Evolutionary conservation across 768 basidiomycete genomes (phyloP), one percentile per base, ranked within the genome.

Genomic region (Rickenella mellea): DNA sequence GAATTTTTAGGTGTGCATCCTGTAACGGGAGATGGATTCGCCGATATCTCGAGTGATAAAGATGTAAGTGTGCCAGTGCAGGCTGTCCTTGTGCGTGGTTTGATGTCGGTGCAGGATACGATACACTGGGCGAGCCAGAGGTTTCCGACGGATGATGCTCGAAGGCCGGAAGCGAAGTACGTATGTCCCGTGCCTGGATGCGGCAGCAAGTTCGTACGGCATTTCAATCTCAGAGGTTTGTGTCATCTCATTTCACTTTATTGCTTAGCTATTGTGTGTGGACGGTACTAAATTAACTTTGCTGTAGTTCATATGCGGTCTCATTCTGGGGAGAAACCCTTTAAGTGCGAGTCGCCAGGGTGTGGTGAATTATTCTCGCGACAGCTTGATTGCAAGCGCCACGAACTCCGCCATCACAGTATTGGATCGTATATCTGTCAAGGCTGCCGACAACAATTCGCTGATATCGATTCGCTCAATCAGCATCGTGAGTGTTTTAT

Each of bases 311-410:
- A 97, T 56, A 71, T 96, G 52, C 84, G 93, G 30, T 90, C 87
- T 11, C 93, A 96, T 53, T 91, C 85, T 46, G 92, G 93, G 60
- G 90, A 94, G 62, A 83, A 90, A 48, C 92, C 92, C 24, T 97
- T 91, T 70, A 78, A 83, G 59, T 97, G 92, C 65, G 82, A 86
- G 53, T 94, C 89, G 81, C 88, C 89, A 1, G 91, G 89, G 19
- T 97, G 92, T 55, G 83, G 80, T 21, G 94, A 96, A 63, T 88
- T 91, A 19, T 93, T 96, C 48, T 91, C 87, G 21, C 64, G 92
- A 43, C 89, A 94, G 58, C 93, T 96, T 54, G 93, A 98, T 59
- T 96, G 93, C 64, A 97, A 94, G 58, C 77, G 92, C 2, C 94
- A 98, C 53, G 93, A 96, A 61, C 84, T 91, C 50, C 69, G 97